Base-by-base conservation (phyloP, 768 basidiomycete species). In the Cubamyces lactineus region DNA sequence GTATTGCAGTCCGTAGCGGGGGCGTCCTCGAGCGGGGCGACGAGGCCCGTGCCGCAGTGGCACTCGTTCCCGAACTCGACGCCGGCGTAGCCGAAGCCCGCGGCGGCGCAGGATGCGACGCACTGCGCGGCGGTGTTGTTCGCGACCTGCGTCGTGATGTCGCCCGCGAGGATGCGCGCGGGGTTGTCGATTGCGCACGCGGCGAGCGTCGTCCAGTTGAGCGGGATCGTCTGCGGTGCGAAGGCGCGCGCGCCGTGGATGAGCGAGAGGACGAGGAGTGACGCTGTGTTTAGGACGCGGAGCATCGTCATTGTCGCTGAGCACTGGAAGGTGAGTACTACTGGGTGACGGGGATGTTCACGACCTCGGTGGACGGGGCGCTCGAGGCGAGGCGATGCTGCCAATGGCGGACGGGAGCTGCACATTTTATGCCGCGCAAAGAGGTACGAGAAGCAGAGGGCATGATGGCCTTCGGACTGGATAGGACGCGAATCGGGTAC, bases 1-100 rank as follows among this genome's bases (percentile, higher is more conserved):
- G 67, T 63, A 42, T 61, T 45, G 61, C 69, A 69, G 23, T 69
- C 64, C 13, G 57, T 16, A 19, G 42, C 51, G 19, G 69, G 66
- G 7, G 66, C 62, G 3, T 15, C 11, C 26, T 19, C 40, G 17
- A 62, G 66, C 26, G 56, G 19, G 50, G 15, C 57, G 47, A 48
- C 21, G 42, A 63, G 51, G 16, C 62, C 62, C 34, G 52, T 63
- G 17, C 63, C 58, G 53, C 63, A 64, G 51, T 64, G 63, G 39
- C 58, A 64, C 53, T 64, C 63, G 53, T 64, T 56, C n/a, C 52
- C 53, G 58, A 54, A 55, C 63, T 64, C 63, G 47, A 64, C 63
- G 41, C 63, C 63, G 16, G 63, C 63, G 38, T 62, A 67, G 15
- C 43, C 46, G 53, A 57, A 69, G 17, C 62, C 64, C 15, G 24